Evolutionary conservation across 192 early-diverging fungal species (phyloP), one percentile per base, ranked within the genome.

Genomic region (Chytriomyces hyalinus): DNA sequence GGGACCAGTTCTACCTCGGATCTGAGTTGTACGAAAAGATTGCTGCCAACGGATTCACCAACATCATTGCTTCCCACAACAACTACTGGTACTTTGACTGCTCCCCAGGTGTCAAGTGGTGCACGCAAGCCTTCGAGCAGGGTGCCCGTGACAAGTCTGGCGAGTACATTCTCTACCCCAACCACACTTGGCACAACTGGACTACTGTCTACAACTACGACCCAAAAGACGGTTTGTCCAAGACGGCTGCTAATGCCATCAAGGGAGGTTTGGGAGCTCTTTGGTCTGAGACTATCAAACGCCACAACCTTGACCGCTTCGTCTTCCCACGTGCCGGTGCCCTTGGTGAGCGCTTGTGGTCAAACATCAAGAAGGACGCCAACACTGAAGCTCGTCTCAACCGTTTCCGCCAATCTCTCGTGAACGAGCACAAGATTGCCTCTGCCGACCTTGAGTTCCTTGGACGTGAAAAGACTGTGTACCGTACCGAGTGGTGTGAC

Each of bases 211-310:
- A 65, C 63, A 36, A 65, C 63, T 65, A 65, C 63, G 28, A 65
- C 20, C 63, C 63, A 65, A 24, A 13, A 36, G n/a, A n/a, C 11
- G 63, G 63, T 65, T 26, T 65, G 17, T 11, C 20, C 63, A 36
- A n/a, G 10, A 36, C 13, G 0, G 26, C 63, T 26, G 20, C 17
- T n/a, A 2, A 0, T 13, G 63, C 63, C 63, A 65, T 65, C 63
- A 65, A 65, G 28, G 81, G 81, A 36, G 81, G 78, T 4, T 70
- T 68, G 44, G 81, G 44, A n/a, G 36, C 77, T 8, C 57, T 80
- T 36, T 80, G 78, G 78, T 63, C 76, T 9, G 78, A 80, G 64
- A 66, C 66, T 49, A 57, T 80, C 45, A 67, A 80, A 36, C 26
- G 53, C 7, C 28, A 78, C 50, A 66, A 75, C 51, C 45, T 80